These are phyloP conservation scores for Neonectria ditissima DNA, from an alignment of 2,329 filamentous ascomycete species.

Conservation along the genomic window DNA sequence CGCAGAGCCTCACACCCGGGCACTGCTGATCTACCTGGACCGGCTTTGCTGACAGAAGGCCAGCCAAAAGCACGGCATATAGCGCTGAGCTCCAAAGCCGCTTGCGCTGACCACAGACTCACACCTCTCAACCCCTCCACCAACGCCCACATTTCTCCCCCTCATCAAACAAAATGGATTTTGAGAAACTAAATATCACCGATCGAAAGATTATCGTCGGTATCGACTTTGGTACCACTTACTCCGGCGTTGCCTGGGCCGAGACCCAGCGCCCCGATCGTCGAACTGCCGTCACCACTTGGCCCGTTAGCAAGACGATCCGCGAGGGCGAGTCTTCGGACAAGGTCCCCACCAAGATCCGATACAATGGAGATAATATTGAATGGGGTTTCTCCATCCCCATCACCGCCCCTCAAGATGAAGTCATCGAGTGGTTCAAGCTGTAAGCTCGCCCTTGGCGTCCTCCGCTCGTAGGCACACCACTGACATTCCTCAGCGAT, in stretches of 20 bases:
- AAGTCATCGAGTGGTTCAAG: conserved; percentile 62
- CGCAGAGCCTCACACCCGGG: not conserved
- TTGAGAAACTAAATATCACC: conserved; percentile 49
- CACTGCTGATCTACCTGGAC: not conserved
- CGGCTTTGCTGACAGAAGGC: not conserved
- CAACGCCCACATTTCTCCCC: not conserved
- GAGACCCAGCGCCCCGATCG: conserved; percentile 54
- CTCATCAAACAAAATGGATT: conserved; percentile 47
- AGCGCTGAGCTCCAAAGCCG: not conserved
- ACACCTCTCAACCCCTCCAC: not conserved
- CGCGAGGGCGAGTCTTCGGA: conserved; percentile 54
- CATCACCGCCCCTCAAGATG: conserved; percentile 50
- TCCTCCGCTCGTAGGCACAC: not conserved
- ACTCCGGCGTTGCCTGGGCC: conserved; percentile 63
- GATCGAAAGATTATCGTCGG: conserved; percentile 60
- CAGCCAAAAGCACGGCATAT: not conserved
- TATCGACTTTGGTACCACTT: conserved; percentile 67
- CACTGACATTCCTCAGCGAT: conserved; percentile 44
- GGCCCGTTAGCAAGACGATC: conserved; percentile 54
- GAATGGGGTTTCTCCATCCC: conserved; percentile 62
- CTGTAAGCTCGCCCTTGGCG: conserved; percentile 50
- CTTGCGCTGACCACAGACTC: not conserved
- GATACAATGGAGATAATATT: conserved; percentile 51
- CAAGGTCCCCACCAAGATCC: conserved; percentile 61
- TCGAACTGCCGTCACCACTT: conserved; percentile 53